Evolutionary conservation across 1,284 basidiomycete genomes (phyloP), one percentile per base, ranked within the genome.

Genomic region (Mycena sp.): DNA sequence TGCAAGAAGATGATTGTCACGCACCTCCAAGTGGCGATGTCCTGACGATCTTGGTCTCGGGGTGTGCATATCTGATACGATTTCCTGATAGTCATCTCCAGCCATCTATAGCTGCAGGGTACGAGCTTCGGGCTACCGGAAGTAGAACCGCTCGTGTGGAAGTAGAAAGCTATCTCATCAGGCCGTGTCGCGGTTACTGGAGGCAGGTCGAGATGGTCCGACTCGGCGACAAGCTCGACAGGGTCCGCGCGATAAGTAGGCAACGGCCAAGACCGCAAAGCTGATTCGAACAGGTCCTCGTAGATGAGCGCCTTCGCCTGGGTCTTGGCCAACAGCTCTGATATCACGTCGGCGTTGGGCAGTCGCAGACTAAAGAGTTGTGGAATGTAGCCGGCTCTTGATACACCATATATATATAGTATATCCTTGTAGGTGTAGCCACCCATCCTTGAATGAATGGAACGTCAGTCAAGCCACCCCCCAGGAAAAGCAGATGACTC

Each of bases 111-210:
- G 70, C 75, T 88, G 73, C 87, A 87, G 11, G 87, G 88, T 0
- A 92, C 87, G 29, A 91, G 85, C 70, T 91, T 92, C 3, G 89
- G 89, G 68, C 84, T 87, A 53, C 89, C 89, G 37, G 89, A 91
- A 19, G 90, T 91, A 40, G 89, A 90, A 17, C 89, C 89, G 58
- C 86, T 87, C 17, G 90, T 91, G 73, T 91, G 89, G 79, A 91
- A 90, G 58, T 91, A 80, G 78, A 91, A 89, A 26, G 84, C 81
- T 6, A 79, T 78, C 67, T 87, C 82, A 54, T 80, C 78, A 6
- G 49, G 41, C 50, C 73, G 71, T 25, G 76, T 73, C 30, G 72
- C 65, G 63, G 77, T 76, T 46, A 87, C 84, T 28, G 90, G 73
- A 44, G 78, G 68, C 21, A 79, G 76, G 43, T 75, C 69, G 40